A percentile compares a stretch with the other conserved stretches of the same genome.
phyloP scores from a whole-genome alignment of 805 yeast species.

The Myxozyma nipponensis region DNA sequence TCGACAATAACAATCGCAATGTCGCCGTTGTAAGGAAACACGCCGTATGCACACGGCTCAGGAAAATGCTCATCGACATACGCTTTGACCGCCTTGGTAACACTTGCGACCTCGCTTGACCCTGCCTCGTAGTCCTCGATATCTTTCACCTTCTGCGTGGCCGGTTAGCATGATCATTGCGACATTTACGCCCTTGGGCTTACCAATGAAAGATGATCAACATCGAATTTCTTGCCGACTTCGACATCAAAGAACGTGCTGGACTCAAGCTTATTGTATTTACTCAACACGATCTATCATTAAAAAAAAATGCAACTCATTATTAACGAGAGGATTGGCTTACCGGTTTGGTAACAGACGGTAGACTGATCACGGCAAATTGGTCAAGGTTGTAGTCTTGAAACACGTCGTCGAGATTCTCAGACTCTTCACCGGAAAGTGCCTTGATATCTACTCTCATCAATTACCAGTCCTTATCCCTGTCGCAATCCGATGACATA shows the following conservation, averaged over 20 bases:
- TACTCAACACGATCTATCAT: slow-evolving; percentile 43
- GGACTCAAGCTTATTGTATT: slow-evolving; percentile 47
- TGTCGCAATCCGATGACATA: slow-evolving; percentile 32
- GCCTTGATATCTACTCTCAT: slow-evolving; percentile 41
- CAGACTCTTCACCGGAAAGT: slow-evolving; percentile 43
- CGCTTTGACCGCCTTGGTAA: slow-evolving; percentile 36
- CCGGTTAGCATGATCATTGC: too few relatives aligned
- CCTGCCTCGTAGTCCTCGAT: slow-evolving; percentile 43
- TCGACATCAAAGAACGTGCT: slow-evolving; percentile 52
- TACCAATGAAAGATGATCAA: slow-evolving; percentile 45
- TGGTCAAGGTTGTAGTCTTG: slow-evolving; percentile 44
- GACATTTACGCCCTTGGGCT: too few relatives aligned
- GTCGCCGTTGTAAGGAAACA: slow-evolving; percentile 39
- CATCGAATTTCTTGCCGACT: slow-evolving; percentile 49
- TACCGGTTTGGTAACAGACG: slow-evolving; percentile 30
- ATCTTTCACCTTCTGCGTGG: slow-evolving; percentile 47
- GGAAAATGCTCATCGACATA: slow-evolving; percentile 71
- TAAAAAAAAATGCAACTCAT: background rate
- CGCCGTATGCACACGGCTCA: slow-evolving; percentile 47
- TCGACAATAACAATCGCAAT: slow-evolving; percentile 59
- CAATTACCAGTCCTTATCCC: slow-evolving; percentile 31
- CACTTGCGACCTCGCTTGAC: slow-evolving; percentile 7
- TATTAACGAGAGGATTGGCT: background rate
- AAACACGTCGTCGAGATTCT: slow-evolving; percentile 37
- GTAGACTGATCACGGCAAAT: slow-evolving; percentile 37